Evolutionary conservation across 140 eudicot genomes (phyloP).

Genomic region (Erigeron philadelphicus): DNA sequence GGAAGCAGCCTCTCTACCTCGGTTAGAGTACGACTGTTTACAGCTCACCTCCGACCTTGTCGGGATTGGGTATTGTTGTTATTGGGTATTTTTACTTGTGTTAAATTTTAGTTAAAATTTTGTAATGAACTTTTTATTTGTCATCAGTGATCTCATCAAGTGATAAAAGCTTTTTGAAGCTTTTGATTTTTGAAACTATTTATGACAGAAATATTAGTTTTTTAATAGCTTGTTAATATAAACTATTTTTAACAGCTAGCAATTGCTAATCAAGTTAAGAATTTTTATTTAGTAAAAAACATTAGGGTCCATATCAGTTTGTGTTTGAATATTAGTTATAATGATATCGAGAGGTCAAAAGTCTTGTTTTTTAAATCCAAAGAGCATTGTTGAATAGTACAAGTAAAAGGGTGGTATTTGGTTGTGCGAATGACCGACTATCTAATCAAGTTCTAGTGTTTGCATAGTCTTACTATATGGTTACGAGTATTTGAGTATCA

Average conservation of each 20-base stretch:
- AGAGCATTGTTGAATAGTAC: neutral
- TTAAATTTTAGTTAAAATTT: constrained; percentile 2
- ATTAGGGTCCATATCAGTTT: neutral
- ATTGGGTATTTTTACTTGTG: constrained; percentile 6
- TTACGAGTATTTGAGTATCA: neutral
- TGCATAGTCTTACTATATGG: neutral
- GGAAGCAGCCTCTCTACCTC: no score
- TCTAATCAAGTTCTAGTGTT: neutral
- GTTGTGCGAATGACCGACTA: neutral
- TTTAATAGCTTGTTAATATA: neutral
- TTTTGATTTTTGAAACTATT: constrained; percentile 23
- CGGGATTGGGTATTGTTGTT: no score
- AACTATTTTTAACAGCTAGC: neutral
- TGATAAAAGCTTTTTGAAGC: constrained; percentile 1
- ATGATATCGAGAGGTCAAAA: neutral
- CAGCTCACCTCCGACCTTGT: no score
- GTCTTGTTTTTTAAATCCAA: neutral
- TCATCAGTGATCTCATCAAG: constrained; percentile 32
- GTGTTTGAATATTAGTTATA: neutral
- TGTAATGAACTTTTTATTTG: neutral
- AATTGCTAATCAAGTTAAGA: neutral
- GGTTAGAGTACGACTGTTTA: no score
- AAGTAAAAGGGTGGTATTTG: neutral
- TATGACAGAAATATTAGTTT: neutral
- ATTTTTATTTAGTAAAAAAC: neutral